Base-by-base conservation (phyloP, 2,329 filamentous ascomycete species). In the Arthroderma uncinatum region DNA sequence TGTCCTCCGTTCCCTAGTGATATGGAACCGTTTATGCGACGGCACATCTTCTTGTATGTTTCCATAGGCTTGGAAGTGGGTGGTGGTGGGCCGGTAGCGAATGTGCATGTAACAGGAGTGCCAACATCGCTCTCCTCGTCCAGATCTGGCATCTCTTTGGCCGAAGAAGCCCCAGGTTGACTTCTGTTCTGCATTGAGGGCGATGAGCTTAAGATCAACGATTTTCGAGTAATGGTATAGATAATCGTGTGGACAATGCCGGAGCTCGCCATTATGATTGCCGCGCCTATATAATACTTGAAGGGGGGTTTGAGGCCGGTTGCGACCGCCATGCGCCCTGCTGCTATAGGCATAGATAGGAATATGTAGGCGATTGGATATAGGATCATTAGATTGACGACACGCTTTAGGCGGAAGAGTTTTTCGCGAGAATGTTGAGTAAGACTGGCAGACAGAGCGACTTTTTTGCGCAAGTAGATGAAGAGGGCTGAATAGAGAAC, bases 331-430 rank as follows among this genome's bases (percentile, higher is more conserved):
- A 74, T 74, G 37, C 72, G 71, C 23, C 70, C 71, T 2, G 71
- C 72, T 2, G 82, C 82, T 7, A 81, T 74, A 1, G 85, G 85
- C 34, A 89, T 75, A 57, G 84, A 86, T 37, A 81, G 62, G 12
- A 83, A 70, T 2, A 79, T 79, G 64, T 87, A 87, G 12, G 70
- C 73, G 9, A 77, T 65, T 1, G 73, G 73, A 55, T 74, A 75
- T 59, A 74, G 73, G 42, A 74, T 68, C 73, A 75, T 75, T 67
- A 74, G 74, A 14, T 72, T 70, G n/a, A 68, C 68, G 12, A 74
- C 61, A 9, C 68, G 71, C 58, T 66, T 67, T 55, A 61, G 67
- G 9, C 42, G 40, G 8, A 16, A 36, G n/a, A 40, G 42, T 19
- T 55, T 52, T 19, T 58, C 53, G 4, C 19, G 25, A 14, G 34